Percentiles rank a stretch among this genome's conserved stretches.
phyloP scores from a whole-genome alignment of 2,329 filamentous ascomycete genomes.

The Fusarium mexicanum region DNA sequence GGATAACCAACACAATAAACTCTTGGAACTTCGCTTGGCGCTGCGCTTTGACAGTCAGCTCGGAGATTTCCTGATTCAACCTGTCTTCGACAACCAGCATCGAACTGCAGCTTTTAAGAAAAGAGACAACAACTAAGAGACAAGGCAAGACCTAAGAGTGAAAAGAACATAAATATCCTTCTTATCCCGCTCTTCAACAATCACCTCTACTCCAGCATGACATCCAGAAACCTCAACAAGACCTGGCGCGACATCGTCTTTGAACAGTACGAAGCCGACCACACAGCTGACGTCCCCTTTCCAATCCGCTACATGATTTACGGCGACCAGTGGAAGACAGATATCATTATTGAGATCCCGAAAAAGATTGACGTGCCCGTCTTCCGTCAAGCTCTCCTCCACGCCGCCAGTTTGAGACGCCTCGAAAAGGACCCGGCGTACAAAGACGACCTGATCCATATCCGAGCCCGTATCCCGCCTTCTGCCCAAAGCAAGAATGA shows the following conservation, averaged over 20 bases:
- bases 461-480: background rate
- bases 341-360: background rate
- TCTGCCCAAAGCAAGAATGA: background rate
- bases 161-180: background rate
- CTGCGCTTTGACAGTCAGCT: background rate
- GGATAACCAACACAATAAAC: background rate
- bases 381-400: conserved; percentile 1
- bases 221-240: conserved; percentile 27
- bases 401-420: background rate
- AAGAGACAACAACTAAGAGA: background rate
- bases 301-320: conserved; percentile 38
- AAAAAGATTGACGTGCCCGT: background rate
- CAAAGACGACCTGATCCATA: background rate
- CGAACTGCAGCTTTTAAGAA: background rate
- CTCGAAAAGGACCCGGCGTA: background rate
- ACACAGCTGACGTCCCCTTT: conserved; percentile 40
- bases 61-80: background rate
- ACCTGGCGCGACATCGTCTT: conserved; percentile 28
- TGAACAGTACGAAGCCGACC: conserved; percentile 11
- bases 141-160: rapidly evolving
- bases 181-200: background rate
- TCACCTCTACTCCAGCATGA: conserved; percentile 3
- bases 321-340: background rate
- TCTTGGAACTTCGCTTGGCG: background rate
- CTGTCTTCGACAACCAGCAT: background rate